phyloP scores from a whole-genome alignment of 441 rosid genomes.

The Mallotus japonicus region DNA sequence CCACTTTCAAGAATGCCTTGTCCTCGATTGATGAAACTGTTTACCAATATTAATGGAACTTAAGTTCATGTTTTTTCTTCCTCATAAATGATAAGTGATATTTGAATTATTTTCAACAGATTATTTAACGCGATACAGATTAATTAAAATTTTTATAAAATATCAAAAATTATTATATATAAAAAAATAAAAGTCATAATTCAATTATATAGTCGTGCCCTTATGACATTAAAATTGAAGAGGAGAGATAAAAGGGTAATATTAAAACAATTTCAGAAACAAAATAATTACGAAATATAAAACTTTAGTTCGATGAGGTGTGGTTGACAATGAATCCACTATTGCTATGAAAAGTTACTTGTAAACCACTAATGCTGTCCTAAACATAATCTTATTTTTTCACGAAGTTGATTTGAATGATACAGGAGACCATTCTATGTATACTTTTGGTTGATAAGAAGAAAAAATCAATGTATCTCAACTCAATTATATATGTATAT shows the following conservation, averaged over 20 bases:
- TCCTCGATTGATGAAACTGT: conserved; percentile 32
- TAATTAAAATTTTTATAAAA: too few species aligned
- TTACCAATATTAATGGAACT: neutral
- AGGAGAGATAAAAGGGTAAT: neutral
- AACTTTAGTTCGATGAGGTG: neutral
- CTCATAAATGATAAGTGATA: too few species aligned
- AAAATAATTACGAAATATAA: neutral
- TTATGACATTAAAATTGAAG: too few species aligned
- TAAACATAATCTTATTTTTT: too few species aligned
- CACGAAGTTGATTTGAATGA: neutral
- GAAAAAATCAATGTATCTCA: neutral
- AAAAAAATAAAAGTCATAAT: neutral
- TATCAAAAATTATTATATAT: too few species aligned
- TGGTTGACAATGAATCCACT: neutral
- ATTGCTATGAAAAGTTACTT: neutral
- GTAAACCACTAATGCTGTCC: neutral
- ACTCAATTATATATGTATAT: neutral
- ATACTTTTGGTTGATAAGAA: too few species aligned
- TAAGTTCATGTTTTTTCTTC: neutral
- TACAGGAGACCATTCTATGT: too few species aligned
- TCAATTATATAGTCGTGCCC: too few species aligned
- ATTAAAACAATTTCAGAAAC: neutral
- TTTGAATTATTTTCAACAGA: too few species aligned
- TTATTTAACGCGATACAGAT: too few species aligned
- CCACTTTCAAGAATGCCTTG: conserved; percentile 46